Conservation (phyloP, 257 asterid species). For the Nicotiana tomentosiformis region DNA sequence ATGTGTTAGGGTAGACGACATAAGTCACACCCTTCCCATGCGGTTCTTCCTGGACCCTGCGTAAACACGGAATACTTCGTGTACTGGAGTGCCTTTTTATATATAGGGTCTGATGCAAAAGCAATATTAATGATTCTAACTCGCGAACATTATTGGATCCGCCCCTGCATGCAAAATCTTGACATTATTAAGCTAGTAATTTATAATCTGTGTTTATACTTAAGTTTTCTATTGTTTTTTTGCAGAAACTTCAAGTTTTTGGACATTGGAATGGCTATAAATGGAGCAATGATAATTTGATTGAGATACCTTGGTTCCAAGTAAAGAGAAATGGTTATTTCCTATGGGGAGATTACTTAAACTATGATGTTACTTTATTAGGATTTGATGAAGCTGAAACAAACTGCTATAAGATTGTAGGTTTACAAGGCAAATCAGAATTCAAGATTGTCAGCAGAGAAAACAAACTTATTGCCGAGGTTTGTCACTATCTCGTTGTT, state of each 20-base stretch:
- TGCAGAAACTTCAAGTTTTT: conserved; percentile 20
- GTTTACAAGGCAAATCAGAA: conserved; percentile 19
- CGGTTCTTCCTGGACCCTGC: too few relatives aligned
- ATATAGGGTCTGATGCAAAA: too few relatives aligned
- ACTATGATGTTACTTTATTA: conserved; percentile 19
- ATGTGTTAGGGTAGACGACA: too few relatives aligned
- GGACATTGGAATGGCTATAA: conserved; percentile 35
- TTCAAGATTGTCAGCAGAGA: conserved; percentile 31
- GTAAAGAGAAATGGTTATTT: conserved; percentile 17
- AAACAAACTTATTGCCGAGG: conserved; percentile 40
- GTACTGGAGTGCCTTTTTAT: too few relatives aligned
- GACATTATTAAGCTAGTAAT: too few relatives aligned
- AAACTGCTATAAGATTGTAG: conserved; percentile 21
- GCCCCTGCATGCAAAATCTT: too few relatives aligned
- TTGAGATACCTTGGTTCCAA: conserved; percentile 29
- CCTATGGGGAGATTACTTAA: conserved; percentile 17
- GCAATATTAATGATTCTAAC: too few relatives aligned
- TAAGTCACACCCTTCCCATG: too few relatives aligned
- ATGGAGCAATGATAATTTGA: neutral
- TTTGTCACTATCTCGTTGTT: conserved; percentile 1
- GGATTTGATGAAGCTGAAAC: conserved; percentile 14
- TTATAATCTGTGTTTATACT: neutral
- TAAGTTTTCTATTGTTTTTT: neutral
- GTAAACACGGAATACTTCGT: too few relatives aligned
- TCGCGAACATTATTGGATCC: too few relatives aligned